A percentile compares a stretch with the other conserved stretches of the same genome.
phyloP scores from a whole-genome alignment of 2,329 filamentous ascomycete species.

The Calonectria pteridis region DNA sequence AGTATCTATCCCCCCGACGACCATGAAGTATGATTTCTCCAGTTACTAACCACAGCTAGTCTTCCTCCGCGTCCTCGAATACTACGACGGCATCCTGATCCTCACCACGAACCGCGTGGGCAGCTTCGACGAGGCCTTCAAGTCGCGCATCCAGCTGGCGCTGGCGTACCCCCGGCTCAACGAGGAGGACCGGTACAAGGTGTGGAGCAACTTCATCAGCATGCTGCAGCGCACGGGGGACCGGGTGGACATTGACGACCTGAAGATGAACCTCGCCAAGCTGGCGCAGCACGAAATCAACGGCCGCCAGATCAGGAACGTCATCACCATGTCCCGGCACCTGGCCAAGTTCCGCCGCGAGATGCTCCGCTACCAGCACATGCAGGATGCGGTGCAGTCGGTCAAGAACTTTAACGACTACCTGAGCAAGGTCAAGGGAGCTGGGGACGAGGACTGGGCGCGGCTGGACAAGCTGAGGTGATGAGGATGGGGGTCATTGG shows the following conservation, averaged over 20 bases:
- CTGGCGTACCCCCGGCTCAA: conserved; percentile 46
- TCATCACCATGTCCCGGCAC: conserved; percentile 31
- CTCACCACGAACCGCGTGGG: conserved; percentile 61
- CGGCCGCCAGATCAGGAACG: conserved; percentile 50
- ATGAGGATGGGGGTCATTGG: not conserved
- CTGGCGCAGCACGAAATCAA: conserved; percentile 34
- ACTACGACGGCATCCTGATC: conserved; percentile 57
- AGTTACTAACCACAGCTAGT: conserved; percentile 40
- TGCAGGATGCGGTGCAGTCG: conserved; percentile 26
- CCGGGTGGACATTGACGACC: conserved; percentile 27
- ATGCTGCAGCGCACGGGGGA: conserved; percentile 40
- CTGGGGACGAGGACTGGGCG: conserved; percentile 24
- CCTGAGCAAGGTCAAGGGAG: conserved; percentile 22
- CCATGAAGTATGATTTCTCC: no score
- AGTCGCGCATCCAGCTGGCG: conserved; percentile 51
- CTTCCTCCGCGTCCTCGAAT: conserved; percentile 56
- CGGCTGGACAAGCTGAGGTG: conserved; percentile 21
- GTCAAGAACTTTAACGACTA: conserved; percentile 26
- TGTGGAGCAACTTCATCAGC: conserved; percentile 44
- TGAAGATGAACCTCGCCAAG: conserved; percentile 22
- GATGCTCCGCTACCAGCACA: conserved; percentile 23
- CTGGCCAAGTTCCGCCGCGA: conserved; percentile 22
- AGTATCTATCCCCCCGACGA: not conserved
- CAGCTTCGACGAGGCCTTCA: conserved; percentile 59
- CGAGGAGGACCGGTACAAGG: conserved; percentile 34